phyloP scores from a whole-genome alignment of 257 asterid genomes.

The Jasminum sambac region DNA sequence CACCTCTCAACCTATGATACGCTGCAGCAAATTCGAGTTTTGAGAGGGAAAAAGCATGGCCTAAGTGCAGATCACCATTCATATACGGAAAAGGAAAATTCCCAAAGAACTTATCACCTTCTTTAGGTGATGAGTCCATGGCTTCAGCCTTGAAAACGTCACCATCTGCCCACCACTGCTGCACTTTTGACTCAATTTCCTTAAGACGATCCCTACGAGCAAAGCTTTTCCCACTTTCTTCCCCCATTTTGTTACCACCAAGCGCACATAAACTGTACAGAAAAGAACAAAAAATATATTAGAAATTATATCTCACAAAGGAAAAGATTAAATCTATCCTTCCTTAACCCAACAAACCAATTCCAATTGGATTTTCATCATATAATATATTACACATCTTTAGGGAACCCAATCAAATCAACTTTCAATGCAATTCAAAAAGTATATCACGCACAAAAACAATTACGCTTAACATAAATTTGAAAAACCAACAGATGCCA shows the following conservation, averaged over 20 bases:
- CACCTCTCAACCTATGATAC: conserved; percentile 53
- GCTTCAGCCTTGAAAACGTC: conserved; percentile 75
- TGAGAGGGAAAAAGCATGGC: conserved; percentile 89
- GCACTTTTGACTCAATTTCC: conserved; percentile 59
- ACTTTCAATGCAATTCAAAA: no score
- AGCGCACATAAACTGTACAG: conserved; percentile 36
- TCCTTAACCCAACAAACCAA: no score
- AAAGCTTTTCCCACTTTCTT: conserved; percentile 66
- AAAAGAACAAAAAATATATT: background rate
- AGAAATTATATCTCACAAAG: no score
- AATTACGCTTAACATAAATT: no score
- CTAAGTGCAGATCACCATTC: conserved; percentile 57
- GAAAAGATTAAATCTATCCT: no score
- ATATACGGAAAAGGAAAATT: no score
- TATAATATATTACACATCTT: no score
- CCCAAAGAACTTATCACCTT: conserved; percentile 74
- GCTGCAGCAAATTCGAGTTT: conserved; percentile 92
- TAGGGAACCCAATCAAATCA: no score
- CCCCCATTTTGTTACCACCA: conserved; percentile 59
- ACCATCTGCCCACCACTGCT: conserved; percentile 70
- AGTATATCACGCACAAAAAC: no score
- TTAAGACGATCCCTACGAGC: conserved; percentile 58
- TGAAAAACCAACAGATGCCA: no score
- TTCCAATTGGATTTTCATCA: no score
- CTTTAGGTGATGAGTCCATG: conserved; percentile 53